Percentiles rank a stretch among this genome's conserved stretches.
Conservation (phyloP, 2,329 filamentous ascomycete genomes). For the Metarhizium humberi region DNA sequence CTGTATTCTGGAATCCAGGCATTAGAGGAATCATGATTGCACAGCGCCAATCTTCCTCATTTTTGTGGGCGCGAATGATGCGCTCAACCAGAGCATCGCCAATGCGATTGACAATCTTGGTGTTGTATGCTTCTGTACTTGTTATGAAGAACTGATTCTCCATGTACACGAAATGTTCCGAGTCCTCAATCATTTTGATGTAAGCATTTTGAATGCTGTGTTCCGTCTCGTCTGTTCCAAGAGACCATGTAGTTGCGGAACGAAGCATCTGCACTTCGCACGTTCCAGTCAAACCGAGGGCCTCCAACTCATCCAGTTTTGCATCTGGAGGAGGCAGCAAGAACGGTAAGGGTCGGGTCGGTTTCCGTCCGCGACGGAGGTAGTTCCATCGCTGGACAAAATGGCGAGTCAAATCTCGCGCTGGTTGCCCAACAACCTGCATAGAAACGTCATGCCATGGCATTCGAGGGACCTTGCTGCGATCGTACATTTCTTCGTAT, state of each 20-base stretch:
- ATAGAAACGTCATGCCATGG: conserved; percentile 98
- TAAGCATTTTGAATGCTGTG: conserved; percentile 96
- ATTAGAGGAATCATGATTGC: conserved; percentile 88
- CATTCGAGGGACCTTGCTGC: conserved; percentile 82
- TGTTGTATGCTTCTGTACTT: conserved; percentile 79
- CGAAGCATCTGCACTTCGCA: conserved; percentile 95
- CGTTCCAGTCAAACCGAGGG: conserved; percentile 80
- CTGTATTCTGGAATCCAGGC: conserved; percentile 97
- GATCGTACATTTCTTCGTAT: conserved; percentile 98
- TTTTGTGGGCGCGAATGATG: conserved; percentile 73
- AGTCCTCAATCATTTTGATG: conserved; percentile 86
- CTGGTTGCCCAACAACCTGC: conserved; percentile 95
- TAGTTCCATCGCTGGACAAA: conserved; percentile 99
- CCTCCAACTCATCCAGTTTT: conserved; percentile 74
- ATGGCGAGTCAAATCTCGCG: conserved; percentile 85
- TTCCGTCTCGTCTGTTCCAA: conserved; percentile 80
- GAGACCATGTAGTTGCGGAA: conserved; percentile 84
- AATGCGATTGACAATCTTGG: conserved; percentile 84
- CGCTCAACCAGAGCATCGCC: conserved; percentile 91
- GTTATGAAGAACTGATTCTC: conserved; percentile 99
- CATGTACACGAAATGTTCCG: conserved; percentile 95
- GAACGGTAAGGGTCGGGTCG: conserved; percentile 87
- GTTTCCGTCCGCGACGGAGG: conserved; percentile 82
- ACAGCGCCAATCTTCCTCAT: conserved; percentile 83
- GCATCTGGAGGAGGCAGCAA: conserved; percentile 90